Evolutionary conservation across 768 basidiomycete species (phyloP), one percentile per base, ranked within the genome.

Genomic region (Lanmaoa pseudosensibilis): DNA sequence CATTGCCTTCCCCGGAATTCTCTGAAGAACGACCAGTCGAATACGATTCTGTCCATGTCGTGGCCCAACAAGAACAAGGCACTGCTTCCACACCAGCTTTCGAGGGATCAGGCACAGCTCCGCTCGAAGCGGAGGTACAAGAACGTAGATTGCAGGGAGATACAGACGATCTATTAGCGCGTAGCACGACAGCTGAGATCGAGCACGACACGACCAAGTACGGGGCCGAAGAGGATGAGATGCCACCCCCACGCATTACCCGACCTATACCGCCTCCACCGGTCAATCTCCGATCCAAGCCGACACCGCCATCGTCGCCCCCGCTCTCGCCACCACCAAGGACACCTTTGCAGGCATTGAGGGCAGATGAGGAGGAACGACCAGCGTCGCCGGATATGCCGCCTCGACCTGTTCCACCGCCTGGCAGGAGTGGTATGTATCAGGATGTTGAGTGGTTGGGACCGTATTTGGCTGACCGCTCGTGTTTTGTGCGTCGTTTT

Each of bases 261-360:
- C 70, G 69, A 49, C 65, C 67, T 0, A 59, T 69, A 49, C 76
- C 71, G 0, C 67, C 73, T 0, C 71, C 75, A 19, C 75, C 75
- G 0, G 67, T 67, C 23, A 67, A 64, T 48, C 32, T 68, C 27
- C 38, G 46, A n/a, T 64, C 71, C 10, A 65, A 61, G 37, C 65
- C 66, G 25, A 49, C 57, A 1, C 45, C 61, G 7, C 61, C 66
- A 3, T 39, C 55, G 1, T 62, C 63, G 1, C 61, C 70, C 5
- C 38, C 64, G 1, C 25, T 51, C 10, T 56, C 62, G 13, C 55
- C 69, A 8, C 62, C 68, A 0, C 50, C 49, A 10, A 63, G 49
- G 56, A 46, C 54, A 15, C 33, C 55, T 4, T 12, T 56, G 4
- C 60, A 60, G 11, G 41, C 52, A 1, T 36, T 67, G 19, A 64